A percentile compares a stretch with the other conserved stretches of the same genome.
phyloP scores from a whole-genome alignment of 139 green algal species.

The Volvox africanus region DNA sequence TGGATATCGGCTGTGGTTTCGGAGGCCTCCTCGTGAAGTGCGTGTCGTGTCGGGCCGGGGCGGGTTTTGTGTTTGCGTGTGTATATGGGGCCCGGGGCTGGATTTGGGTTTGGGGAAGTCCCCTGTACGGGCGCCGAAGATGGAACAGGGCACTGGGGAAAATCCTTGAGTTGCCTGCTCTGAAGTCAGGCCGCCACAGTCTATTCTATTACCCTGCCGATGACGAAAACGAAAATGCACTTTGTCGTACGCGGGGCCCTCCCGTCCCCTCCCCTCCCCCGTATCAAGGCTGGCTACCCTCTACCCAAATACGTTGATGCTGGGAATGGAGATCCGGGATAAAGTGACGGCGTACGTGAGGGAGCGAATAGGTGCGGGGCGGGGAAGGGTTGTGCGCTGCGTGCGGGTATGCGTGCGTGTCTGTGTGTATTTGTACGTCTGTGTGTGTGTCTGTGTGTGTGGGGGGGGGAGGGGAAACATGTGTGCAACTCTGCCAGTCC shows the following conservation, averaged over 20 bases:
- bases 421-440: no score
- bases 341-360: slow-evolving; percentile 96
- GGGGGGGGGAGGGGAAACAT: no score
- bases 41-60: not conserved
- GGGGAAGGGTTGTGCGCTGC: not conserved
- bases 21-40: slow-evolving; percentile 92
- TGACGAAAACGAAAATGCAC: no score
- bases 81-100: not conserved
- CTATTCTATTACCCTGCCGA: no score
- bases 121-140: no score
- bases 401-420: not conserved
- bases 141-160: no score
- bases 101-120: not conserved
- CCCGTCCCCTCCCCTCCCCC: no score
- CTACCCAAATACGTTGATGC: slow-evolving; percentile 93
- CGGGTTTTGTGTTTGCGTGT: not conserved
- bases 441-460: no score
- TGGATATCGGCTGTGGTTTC: slow-evolving; percentile 98
- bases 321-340: slow-evolving; percentile 97
- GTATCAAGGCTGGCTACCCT: slow-evolving; percentile 76
- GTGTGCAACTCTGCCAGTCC: no score
- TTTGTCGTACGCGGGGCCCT: no score
- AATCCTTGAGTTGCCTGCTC: no score
- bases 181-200: no score
- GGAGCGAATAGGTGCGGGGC: slow-evolving; percentile 77